phyloP scores from a whole-genome alignment of 1,284 basidiomycete genomes.

The Singerocomus inundabilis region DNA sequence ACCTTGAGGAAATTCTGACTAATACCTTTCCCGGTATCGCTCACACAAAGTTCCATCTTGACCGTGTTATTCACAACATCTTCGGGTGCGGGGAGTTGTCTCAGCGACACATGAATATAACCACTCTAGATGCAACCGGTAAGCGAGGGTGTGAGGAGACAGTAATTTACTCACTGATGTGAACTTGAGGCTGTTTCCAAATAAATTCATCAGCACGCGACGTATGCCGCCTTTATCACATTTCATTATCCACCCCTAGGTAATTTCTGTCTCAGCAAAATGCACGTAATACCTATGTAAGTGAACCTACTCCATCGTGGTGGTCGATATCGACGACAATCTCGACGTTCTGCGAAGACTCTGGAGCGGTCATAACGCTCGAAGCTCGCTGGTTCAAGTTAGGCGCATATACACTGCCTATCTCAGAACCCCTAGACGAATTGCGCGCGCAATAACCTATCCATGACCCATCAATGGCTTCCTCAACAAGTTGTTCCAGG shows the following conservation, averaged over 20 bases:
- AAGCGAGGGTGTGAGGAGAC: constrained; percentile 7
- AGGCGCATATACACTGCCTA: constrained; percentile 90
- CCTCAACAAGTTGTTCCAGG: constrained; percentile 88
- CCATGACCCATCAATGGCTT: constrained; percentile 94
- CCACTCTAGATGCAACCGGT: constrained; percentile 55
- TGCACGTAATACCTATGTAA: not conserved
- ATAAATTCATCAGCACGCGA: constrained; percentile 92
- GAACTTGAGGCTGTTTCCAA: constrained; percentile 94
- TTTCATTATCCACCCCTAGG: constrained; percentile 81
- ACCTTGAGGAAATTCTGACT: constrained; percentile 86
- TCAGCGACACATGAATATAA: constrained; percentile 83
- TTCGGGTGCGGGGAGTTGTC: constrained; percentile 61
- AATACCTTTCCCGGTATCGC: constrained; percentile 92
- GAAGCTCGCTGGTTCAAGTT: constrained; percentile 47
- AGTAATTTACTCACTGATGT: constrained; percentile 55
- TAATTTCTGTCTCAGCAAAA: constrained; percentile 6
- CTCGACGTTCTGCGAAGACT: constrained; percentile 61
- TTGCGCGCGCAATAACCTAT: constrained; percentile 87
- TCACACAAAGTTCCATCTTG: constrained; percentile 82
- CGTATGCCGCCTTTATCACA: constrained; percentile 94
- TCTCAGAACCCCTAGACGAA: constrained; percentile 66
- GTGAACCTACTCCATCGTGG: constrained; percentile 55
- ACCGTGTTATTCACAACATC: constrained; percentile 57
- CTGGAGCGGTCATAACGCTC: constrained; percentile 33
- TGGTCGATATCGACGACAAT: constrained; percentile 86